These are phyloP conservation scores for Globisporangium rhizosaccharum DNA, from an alignment of 352 stramenopile genomes.

Conservation along the genomic window DNA sequence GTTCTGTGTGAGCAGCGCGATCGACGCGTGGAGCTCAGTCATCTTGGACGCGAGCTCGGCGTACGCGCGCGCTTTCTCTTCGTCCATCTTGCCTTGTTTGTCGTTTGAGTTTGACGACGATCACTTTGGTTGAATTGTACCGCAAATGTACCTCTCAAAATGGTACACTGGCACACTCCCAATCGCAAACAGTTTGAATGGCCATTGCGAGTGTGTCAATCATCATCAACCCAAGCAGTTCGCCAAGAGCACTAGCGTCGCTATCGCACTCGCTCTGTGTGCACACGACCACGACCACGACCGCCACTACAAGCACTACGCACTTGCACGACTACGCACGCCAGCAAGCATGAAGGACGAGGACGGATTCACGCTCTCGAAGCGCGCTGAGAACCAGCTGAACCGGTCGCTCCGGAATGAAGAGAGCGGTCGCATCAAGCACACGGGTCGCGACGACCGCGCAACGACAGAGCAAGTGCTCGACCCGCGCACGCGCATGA, in stretches of 20 bases:
- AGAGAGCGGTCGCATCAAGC: slow-evolving; percentile 71
- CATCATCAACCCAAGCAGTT: too few species aligned
- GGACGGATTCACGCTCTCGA: slow-evolving; percentile 70
- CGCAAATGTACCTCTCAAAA: background rate
- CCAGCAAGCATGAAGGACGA: slow-evolving; percentile 39
- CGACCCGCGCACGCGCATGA: slow-evolving; percentile 97
- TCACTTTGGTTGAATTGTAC: background rate
- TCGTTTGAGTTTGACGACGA: background rate
- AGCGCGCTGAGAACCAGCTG: slow-evolving; percentile 75
- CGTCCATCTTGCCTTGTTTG: slow-evolving; percentile 35
- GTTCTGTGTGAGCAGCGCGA: slow-evolving; percentile 64
- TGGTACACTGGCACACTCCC: background rate
- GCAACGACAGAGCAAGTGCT: slow-evolving; percentile 98
- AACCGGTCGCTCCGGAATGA: slow-evolving; percentile 65
- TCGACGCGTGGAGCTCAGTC: slow-evolving; percentile 69
- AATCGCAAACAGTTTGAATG: background rate
- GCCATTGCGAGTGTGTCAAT: background rate
- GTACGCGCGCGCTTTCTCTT: slow-evolving; percentile 67
- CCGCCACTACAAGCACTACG: background rate
- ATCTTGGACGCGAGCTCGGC: slow-evolving; percentile 60
- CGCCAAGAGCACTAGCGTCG: too few species aligned
- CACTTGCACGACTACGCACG: background rate
- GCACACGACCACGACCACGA: background rate
- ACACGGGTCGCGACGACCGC: slow-evolving; percentile 96
- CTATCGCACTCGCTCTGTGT: background rate